Conservation (phyloP, 1,284 basidiomycete species). For the Grifola frondosa region DNA sequence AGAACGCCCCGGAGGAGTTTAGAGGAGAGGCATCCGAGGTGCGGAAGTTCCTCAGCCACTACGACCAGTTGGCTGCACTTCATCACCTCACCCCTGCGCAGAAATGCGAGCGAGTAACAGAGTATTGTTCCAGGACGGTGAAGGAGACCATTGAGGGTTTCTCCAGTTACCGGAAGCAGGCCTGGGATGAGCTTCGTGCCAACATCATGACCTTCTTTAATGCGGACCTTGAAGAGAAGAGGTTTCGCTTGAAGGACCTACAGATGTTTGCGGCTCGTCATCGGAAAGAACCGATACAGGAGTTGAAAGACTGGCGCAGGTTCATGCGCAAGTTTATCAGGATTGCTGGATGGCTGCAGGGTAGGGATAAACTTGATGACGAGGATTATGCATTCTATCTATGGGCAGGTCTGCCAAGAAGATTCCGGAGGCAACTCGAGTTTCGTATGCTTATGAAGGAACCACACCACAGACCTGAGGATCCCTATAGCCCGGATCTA, state of each 20-base stretch:
- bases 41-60: not conserved
- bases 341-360: constrained; percentile 2
- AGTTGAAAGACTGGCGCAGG: not conserved
- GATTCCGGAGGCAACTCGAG: not conserved
- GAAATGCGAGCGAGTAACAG: constrained; percentile 4
- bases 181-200: constrained; percentile 1
- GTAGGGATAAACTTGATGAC: not conserved
- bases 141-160: constrained; percentile 5
- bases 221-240: constrained; percentile 3
- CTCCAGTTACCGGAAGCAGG: not conserved
- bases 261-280: not conserved
- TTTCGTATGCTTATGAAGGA: constrained; percentile 1
- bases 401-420: not conserved
- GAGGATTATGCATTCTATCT: constrained; percentile 1
- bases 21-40: constrained; percentile 1
- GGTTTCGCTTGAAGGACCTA: constrained; percentile 1
- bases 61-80: constrained; percentile 2
- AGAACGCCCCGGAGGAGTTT: constrained; percentile 3
- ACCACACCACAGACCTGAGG: not conserved
- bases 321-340: constrained; percentile 1
- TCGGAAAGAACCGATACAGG: not conserved
- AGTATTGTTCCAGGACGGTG: constrained; percentile 1
- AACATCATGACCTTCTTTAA: constrained; percentile 3
- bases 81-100: constrained; percentile 1
- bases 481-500: not conserved